These are phyloP conservation scores for Fusarium keratoplasticum DNA, from an alignment of 2,329 filamentous ascomycete species.

Conservation along the genomic window DNA sequence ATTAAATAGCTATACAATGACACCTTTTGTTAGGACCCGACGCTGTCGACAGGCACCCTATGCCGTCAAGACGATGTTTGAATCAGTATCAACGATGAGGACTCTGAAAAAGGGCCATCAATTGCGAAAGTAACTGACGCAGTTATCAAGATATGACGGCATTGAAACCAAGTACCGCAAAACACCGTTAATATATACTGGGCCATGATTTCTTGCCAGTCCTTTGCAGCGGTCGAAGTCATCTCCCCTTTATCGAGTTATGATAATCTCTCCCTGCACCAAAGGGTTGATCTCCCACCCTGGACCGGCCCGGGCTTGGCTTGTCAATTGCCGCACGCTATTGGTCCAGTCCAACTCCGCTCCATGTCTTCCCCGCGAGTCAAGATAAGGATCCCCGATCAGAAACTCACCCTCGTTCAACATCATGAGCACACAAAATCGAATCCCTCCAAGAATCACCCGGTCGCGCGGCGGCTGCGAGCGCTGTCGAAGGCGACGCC, in stretches of 20 bases:
- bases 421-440: not conserved
- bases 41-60: too few species aligned
- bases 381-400: not conserved
- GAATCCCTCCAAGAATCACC: not conserved
- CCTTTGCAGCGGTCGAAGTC: too few species aligned
- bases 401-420: not conserved
- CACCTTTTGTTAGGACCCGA: too few species aligned
- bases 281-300: not conserved
- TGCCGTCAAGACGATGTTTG: too few species aligned
- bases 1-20: too few species aligned
- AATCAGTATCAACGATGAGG: too few species aligned
- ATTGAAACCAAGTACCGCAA: too few species aligned
- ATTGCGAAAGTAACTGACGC: too few species aligned
- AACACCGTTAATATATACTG: too few species aligned
- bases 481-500: constrained; percentile 25
- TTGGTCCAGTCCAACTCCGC: not conserved
- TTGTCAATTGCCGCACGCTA: not conserved
- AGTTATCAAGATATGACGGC: too few species aligned
- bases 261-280: not conserved
- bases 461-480: constrained; percentile 32
- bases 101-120: too few species aligned
- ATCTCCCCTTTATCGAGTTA: not conserved
- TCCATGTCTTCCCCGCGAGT: not conserved
- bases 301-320: not conserved
- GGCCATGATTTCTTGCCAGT: too few species aligned